Evolutionary conservation across 2,329 filamentous ascomycete genomes (phyloP), one percentile per base, ranked within the genome.

Genomic region (Neofusicoccum umdonicola): DNA sequence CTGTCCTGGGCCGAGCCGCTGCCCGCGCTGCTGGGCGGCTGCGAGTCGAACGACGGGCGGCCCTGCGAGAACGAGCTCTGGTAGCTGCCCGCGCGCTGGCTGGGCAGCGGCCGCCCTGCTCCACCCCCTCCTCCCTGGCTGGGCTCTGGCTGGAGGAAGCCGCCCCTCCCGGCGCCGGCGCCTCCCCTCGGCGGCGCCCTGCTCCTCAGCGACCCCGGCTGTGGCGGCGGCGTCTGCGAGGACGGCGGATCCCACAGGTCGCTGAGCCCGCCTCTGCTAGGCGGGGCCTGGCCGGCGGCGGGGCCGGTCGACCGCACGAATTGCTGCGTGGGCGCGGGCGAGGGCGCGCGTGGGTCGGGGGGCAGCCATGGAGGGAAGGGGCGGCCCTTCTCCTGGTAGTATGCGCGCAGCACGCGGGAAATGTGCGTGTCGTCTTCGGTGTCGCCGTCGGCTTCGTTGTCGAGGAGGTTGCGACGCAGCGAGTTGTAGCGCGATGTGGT

Each of bases 361-460:
- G 93, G 92, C 7, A 98, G 88, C 94, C 95, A 98, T 70, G 83
- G 80, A 0, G 95, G 95, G 68, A 93, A 90, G 1, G 88, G 84
- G 22, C 89, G 88, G 70, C 90, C 91, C 74, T 96, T 95, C 77
- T 98, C 93, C 60, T 83, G 87, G 83, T 99, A 98, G 84, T 98
- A 97, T 71, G 88, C 90, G 72, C 95, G 90, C 31, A 99, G 87
- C 41, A 96, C 93, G 72, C 95, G 91, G 79, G 92, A 96, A 73
- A 98, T 90, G 81, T 98, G 93, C 2, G 93, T 96, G 80, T 96
- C 92, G 80, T 98, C 93, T 79, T 96, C 81, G 62, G 81, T 83
- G 74, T 84, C 82, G 71, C 82, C 82, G 73, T 84, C 82, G 64
- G 78, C 78, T 73, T 84, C 82, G 74, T 78, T 78, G 41, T 91